Base-by-base conservation (phyloP, 768 basidiomycete genomes). In the Lactarius evosmus region DNA sequence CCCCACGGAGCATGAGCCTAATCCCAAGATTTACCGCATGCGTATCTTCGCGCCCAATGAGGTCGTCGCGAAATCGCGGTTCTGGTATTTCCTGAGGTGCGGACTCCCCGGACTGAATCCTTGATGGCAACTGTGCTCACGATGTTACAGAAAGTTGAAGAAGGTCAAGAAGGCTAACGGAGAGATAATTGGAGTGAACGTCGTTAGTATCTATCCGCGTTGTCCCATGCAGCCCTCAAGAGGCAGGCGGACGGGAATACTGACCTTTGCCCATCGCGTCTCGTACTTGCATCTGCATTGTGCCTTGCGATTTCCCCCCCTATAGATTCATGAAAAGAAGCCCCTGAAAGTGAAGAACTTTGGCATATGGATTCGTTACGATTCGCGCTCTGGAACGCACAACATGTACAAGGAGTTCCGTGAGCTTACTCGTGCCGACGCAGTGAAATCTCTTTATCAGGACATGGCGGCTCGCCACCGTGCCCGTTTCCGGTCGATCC, bases 331-430 rank as follows among this genome's bases (percentile, higher is more conserved):
- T 75, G 96, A 98, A 83, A 95, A 93, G 85, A 93, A 90, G 78
- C 97, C 97, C 27, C 75, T 97, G 78, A 95, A 95, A 81, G 91
- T 98, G 78, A 98, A 99, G 86, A 98, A 97, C 89, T 98, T 99
- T 75, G 97, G 97, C 70, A 92, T 99, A 80, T 98, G 97, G 97
- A 79, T 99, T 76, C 91, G 96, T 72, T 99, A 99, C 79, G 97
- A 99, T 80, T 98, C 96, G 60, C 94, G 96, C 72, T 97, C 95
- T 57, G 97, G 97, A 68, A 99, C 97, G 52, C 97, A 98, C 88
- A 99, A 99, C 87, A 96, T 98, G 95, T 97, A 97, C 91, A 95
- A 95, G 86, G 91, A 93, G 78, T 98, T 93, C 90, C 93, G 95
- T 74, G 96, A 98, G 72, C 88, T 99, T 71, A 83, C 83, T 70